Base-by-base conservation (phyloP, 2,329 filamentous ascomycete genomes). In the Rhinocladiella similis region DNA sequence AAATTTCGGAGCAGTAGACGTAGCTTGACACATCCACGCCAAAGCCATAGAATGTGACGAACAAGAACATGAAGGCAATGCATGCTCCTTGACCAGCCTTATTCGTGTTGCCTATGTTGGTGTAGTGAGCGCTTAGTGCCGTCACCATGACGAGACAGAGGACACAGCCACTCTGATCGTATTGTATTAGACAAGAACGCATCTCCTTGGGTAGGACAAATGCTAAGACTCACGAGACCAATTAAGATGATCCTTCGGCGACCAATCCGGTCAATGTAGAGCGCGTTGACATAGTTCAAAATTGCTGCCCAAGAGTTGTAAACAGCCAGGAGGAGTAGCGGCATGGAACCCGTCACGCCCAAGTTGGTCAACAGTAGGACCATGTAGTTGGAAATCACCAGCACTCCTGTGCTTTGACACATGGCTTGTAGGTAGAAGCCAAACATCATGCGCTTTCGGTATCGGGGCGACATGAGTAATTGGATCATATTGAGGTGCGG, bases 351-450 rank as follows among this genome's bases (percentile, higher is more conserved):
- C 33, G 53, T 63, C 48, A 72, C 61, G 5, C 76, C 77, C 0
- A 80, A 70, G 2, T 73, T 69, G 12, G 67, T 63, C 60, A 79
- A 79, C 36, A 80, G 72, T 0, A 72, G 68, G 0, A 73, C 68
- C 3, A 73, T 71, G 41, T 77, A 77, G 59, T 73, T 74, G 45
- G 75, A 72, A 42, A 77, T 75, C 3, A 78, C 72, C 33, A 65
- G 63, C 2, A 67, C 62, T 7, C 68, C 50, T 9, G 29, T 53
- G 27, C 42, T 39, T 13, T 53, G 50, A 33, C 29, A 47, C 41
- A 47, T 35, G 7, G 41, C 41, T 18, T 53, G 50, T 7, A 47
- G 27, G 18, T 14, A 53, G 20, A 53, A 47, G 1, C 50, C 56
- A 18, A 47, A 49, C 5, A 59, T 29, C 20, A 43, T 25, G 3